phyloP scores from a whole-genome alignment of 1,284 basidiomycete species.

The Ganoderma meredithae region DNA sequence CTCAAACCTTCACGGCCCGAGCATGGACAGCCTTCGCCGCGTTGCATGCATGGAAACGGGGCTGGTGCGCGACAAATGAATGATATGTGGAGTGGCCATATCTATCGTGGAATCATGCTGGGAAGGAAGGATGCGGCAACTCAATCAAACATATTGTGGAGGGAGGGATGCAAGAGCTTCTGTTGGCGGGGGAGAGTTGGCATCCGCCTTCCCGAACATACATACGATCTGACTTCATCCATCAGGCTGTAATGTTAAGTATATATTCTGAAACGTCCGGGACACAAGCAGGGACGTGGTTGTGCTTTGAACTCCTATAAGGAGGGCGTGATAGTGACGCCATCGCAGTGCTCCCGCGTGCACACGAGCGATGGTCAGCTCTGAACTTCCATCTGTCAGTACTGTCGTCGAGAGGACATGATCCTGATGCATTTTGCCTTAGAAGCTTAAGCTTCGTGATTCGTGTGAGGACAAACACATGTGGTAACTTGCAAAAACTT shows the following conservation, averaged over 20 bases:
- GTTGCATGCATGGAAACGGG: neutral
- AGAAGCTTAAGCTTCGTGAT: neutral
- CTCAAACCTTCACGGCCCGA: neutral
- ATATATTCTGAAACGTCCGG: neutral
- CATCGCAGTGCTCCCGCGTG: neutral
- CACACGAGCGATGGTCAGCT: constrained; percentile 1
- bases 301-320: neutral
- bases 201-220: neutral
- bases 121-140: neutral
- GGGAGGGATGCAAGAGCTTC: neutral
- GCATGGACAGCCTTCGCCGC: neutral
- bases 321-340: neutral
- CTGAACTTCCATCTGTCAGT: neutral
- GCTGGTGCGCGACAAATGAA: neutral
- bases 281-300: neutral
- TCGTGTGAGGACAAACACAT: neutral
- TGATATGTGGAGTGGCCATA: neutral
- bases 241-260: neutral
- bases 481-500: neutral
- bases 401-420: neutral
- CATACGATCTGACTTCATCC: neutral
- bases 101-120: neutral
- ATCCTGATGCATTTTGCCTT: neutral
- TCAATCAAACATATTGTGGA: neutral
- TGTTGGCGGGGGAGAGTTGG: neutral